These are phyloP conservation scores for Euphorbia corollata DNA, from an alignment of 441 rosid species.

Conservation along the genomic window DNA sequence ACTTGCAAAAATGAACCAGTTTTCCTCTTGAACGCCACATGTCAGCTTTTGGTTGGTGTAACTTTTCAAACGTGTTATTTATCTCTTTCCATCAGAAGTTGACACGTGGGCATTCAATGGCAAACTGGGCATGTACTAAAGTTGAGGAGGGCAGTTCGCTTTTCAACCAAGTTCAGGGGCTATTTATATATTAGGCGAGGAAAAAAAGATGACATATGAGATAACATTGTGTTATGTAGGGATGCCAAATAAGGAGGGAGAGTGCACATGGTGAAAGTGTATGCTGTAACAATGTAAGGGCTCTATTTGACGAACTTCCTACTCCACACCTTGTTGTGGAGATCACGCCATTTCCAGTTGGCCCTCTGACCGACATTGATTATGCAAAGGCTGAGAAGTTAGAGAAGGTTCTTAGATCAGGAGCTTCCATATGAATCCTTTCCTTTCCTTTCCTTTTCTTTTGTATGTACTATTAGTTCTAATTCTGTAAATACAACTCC, in stretches of 20 bases:
- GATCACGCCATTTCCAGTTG: constrained; percentile 84
- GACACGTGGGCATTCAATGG: too few species aligned
- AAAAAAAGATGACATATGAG: too few species aligned
- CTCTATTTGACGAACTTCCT: constrained; percentile 76
- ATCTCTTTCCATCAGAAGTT: too few species aligned
- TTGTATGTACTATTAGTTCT: constrained; percentile 14
- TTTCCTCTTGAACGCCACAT: not conserved
- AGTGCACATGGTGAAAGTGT: constrained; percentile 94
- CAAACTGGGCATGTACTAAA: too few species aligned
- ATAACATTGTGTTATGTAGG: constrained; percentile 36
- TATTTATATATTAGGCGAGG: too few species aligned
- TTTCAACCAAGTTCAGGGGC: too few species aligned
- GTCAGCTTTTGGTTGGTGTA: too few species aligned
- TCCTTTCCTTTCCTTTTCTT: not conserved
- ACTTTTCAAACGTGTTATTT: too few species aligned
- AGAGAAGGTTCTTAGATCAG: constrained; percentile 73
- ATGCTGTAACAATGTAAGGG: constrained; percentile 95
- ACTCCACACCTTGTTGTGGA: constrained; percentile 76
- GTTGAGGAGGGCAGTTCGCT: too few species aligned
- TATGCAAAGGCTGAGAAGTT: constrained; percentile 86
- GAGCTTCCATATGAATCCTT: constrained; percentile 48
- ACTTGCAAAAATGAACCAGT: too few species aligned
- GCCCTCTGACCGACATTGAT: constrained; percentile 70
- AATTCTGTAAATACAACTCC: constrained; percentile 3
- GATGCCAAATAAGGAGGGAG: constrained; percentile 92